Percentiles rank a stretch among this genome's conserved stretches.
phyloP scores from a whole-genome alignment of 2,329 filamentous ascomycete species.

The Coleophoma eucalyptorum region DNA sequence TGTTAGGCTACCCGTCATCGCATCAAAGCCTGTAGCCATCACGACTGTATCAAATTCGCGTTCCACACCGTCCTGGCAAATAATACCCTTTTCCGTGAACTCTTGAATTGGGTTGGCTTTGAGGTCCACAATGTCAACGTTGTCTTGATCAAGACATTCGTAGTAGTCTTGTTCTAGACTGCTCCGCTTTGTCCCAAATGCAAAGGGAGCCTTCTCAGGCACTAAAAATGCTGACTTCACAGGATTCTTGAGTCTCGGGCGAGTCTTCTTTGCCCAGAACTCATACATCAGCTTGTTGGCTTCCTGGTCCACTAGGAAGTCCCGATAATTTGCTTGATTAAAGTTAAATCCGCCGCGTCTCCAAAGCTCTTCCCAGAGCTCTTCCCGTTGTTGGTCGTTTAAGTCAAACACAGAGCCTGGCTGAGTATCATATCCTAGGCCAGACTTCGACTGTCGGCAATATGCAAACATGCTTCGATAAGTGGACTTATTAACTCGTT shows the following conservation, averaged over 20 bases:
- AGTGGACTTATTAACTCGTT: slow-evolving; percentile 37
- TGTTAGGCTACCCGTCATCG: slow-evolving; percentile 29
- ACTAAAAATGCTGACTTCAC: slow-evolving; percentile 15
- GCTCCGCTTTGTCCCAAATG: slow-evolving; percentile 13
- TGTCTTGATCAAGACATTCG: slow-evolving; percentile 22
- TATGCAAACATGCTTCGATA: slow-evolving; percentile 38
- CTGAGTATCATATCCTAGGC: slow-evolving; percentile 30
- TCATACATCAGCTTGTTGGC: slow-evolving; percentile 42
- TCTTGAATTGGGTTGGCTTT: slow-evolving; percentile 21
- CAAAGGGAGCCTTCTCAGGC: slow-evolving; percentile 18
- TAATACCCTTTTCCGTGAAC: slow-evolving; percentile 23
- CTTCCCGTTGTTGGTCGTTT: slow-evolving; percentile 36
- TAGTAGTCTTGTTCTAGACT: slow-evolving; percentile 23
- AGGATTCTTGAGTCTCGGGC: slow-evolving; percentile 32
- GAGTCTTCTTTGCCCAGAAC: slow-evolving; percentile 43
- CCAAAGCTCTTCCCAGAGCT: slow-evolving; percentile 41
- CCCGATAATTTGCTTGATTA: slow-evolving; percentile 41
- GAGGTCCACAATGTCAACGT: slow-evolving; percentile 26
- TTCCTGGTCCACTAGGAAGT: slow-evolving; percentile 35
- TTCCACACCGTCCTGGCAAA: slow-evolving; percentile 14
- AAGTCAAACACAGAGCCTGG: slow-evolving; percentile 34
- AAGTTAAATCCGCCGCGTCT: slow-evolving; percentile 41
- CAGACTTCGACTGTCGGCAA: too few species aligned
- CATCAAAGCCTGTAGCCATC: slow-evolving; percentile 36
- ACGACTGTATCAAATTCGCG: slow-evolving; percentile 26